These are phyloP conservation scores for Orbilia oligospora DNA, from an alignment of 2,329 filamentous ascomycete genomes.

Conservation along the genomic window DNA sequence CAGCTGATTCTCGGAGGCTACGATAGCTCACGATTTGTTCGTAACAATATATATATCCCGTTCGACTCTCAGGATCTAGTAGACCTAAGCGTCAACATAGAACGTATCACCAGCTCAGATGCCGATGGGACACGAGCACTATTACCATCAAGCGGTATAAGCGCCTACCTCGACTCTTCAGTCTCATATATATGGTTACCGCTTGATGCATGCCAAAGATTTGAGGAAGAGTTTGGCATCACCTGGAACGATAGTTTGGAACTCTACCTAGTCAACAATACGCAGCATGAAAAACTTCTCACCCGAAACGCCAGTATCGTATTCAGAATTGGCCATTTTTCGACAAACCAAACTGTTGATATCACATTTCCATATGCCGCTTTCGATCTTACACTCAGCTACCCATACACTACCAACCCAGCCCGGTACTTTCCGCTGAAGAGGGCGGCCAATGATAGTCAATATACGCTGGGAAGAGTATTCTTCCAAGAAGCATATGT, in stretches of 20 bases:
- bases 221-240: constrained; percentile 67
- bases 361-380: constrained; percentile 67
- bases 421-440: constrained; percentile 68
- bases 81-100: constrained; percentile 65
- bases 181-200: constrained; percentile 68
- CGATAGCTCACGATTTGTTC: constrained; percentile 65
- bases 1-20: constrained; percentile 64
- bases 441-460: constrained; percentile 65
- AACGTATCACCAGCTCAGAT: constrained; percentile 63
- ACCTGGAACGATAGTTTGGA: constrained; percentile 66
- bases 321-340: constrained; percentile 65
- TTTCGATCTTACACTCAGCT: constrained; percentile 67
- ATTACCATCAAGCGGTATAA: constrained; percentile 63
- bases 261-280: constrained; percentile 66
- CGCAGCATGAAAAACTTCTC: constrained; percentile 29
- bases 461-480: constrained; percentile 67
- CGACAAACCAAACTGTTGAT: constrained; percentile 63
- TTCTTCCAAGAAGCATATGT: constrained; percentile 68
- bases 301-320: constrained; percentile 59
- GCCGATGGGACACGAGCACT: constrained; percentile 62
- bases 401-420: constrained; percentile 65
- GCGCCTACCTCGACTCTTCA: constrained; percentile 67
- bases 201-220: constrained; percentile 65
- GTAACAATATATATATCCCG: constrained; percentile 64
- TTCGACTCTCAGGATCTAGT: constrained; percentile 64